These are phyloP conservation scores for Corylus avellana DNA, from an alignment of 306 rosid genomes.

Conservation along the genomic window DNA sequence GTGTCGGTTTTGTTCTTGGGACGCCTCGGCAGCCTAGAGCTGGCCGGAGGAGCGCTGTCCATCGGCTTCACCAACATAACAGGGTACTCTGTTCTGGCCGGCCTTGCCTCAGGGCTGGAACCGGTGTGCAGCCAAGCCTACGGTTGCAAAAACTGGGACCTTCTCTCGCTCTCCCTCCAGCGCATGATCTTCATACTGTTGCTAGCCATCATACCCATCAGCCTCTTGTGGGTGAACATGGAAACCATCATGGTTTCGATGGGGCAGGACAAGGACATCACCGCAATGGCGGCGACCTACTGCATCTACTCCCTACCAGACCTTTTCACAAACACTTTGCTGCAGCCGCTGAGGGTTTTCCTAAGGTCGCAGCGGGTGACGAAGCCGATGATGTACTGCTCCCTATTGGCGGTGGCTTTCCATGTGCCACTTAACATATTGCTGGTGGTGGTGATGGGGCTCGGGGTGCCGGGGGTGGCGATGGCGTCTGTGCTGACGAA, in stretches of 20 bases:
- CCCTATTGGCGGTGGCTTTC: conserved; percentile 63
- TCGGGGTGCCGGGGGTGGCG: conserved; percentile 85
- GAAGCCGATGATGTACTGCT: conserved; percentile 85
- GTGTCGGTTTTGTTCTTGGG: conserved; percentile 84
- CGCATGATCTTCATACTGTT: conserved; percentile 81
- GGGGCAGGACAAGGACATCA: conserved; percentile 74
- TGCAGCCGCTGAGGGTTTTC: conserved; percentile 78
- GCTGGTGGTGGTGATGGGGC: conserved; percentile 48
- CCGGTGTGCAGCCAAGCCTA: conserved; percentile 91
- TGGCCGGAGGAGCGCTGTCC: conserved; percentile 97
- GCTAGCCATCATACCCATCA: conserved; percentile 67
- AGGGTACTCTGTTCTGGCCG: conserved; percentile 90
- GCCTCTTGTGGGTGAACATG: conserved; percentile 70
- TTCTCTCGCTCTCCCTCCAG: conserved; percentile 69
- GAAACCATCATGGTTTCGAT: conserved; percentile 66
- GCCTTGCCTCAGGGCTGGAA: conserved; percentile 89
- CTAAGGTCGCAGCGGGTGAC: conserved; percentile 78
- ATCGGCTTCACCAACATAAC: conserved; percentile 96
- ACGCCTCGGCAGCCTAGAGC: conserved; percentile 76
- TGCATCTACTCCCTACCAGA: conserved; percentile 84
- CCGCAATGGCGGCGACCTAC: conserved; percentile 66
- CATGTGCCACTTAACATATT: conserved; percentile 73
- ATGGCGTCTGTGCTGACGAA: conserved; percentile 86
- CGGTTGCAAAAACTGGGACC: conserved; percentile 79
- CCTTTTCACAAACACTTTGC: conserved; percentile 63